Base-by-base conservation (phyloP, 2,329 filamentous ascomycete species). In the Raffaelea deltoideospora region DNA sequence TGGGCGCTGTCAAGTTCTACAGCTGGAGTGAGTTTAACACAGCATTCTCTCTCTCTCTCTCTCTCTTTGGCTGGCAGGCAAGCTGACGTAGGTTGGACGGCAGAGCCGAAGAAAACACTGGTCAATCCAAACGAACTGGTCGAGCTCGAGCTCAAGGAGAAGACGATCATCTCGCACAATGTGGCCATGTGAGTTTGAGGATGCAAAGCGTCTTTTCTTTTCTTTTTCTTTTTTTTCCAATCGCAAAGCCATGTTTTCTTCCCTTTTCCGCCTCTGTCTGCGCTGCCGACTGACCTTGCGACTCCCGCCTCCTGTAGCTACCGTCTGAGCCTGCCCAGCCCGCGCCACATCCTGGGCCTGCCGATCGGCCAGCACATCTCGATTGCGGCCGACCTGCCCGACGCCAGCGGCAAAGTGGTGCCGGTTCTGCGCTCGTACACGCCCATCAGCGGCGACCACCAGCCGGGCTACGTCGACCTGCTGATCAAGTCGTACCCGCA, bases 311-410 rank as follows among this genome's bases (percentile, higher is more conserved):
- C 28, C 29, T n/a, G 37, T 42, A 85, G 79, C 65, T 98, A 96
- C 69, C 86, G 90, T 53, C 95, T 96, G 65, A 70, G 72, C 46
- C 82, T 98, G 29, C 87, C 87, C 39, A 69, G 69, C 35, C 64
- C 77, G 29, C 79, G 67, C 50, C 74, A 82, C 48, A 85, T 95
- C 57, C 83, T 96, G 52, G 90, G 90, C 53, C 81, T 96, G 31
- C 88, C 90, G 47, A 96, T 96, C 64, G 90, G 90, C 54, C 90
- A 98, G 66, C 90, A 98, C 68, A 95, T 98, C 62, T 95, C 88
- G 44, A 85, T 98, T 54, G 84, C 81, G 48, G 88, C 86, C 38
- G 74, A 71, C 39, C 73, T 86, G 43, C 50, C 60, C 31, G 72
- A 78, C 51, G 59, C 65, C 39, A 76, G 83, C 50, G 85, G 84